Evolutionary conservation across 257 asterid species (phyloP), one percentile per base, ranked within the genome.

Genomic region (Plantago major): DNA sequence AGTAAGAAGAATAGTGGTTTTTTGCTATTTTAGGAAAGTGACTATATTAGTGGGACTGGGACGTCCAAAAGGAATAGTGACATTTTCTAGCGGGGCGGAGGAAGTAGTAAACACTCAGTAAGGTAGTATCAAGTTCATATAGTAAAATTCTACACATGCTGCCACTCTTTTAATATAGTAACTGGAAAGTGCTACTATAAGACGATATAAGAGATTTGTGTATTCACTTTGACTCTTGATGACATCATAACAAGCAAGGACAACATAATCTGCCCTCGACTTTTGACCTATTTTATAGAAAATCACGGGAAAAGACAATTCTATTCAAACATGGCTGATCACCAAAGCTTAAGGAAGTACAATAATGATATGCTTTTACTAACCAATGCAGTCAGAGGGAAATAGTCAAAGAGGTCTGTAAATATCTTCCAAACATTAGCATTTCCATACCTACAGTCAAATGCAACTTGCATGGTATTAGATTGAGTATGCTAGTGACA

Each of bases 331-430:
- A 65, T 38, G 13, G 45, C 18, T 44, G n/a, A 55, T 12, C 18
- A 40, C 65, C 26, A 12, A 58, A 61, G 46, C 62, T 56, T n/a
- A 17, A 48, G 46, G 38, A 49, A 37, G n/a, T 43, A 60, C 10
- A 51, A 47, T 59, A 42, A 66, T 43, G 65, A 68, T 60, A 60
- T 46, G 55, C 40, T 45, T 47, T 42, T 30, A 77, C 95, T 81
- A 55, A 91, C 98, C 98, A 88, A 77, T 44, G 96, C 96, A 16
- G 96, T 91, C 50, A 91, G 85, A 15, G 98, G 98, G 69, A 91
- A 88, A 74, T 91, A 88, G 80, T 88, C 96, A 64, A 88, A 91
- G 17, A 88, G 80, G 76, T 91, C 96, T 5, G 98, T 91, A 71
- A 91, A 91, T 74, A 69, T 88, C 84, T 88, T 91, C 95, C 98